Evolutionary conservation across 129 eudicot genomes (phyloP).

Genomic region (Erigeron canadensis): DNA sequence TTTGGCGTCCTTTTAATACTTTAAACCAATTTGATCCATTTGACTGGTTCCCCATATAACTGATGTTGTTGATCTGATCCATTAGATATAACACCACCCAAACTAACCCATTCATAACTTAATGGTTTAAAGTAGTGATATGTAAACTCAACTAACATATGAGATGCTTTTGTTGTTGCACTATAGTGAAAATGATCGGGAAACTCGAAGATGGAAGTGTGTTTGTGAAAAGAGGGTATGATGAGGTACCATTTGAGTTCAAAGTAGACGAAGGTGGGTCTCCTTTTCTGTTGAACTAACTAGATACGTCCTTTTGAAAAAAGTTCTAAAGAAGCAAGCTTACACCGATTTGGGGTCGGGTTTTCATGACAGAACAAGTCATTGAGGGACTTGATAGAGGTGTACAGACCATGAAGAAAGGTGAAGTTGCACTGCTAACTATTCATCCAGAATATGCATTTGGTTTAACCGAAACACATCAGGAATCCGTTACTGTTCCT

Average conservation of each 20-base stretch:
- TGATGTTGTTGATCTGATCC: not conserved
- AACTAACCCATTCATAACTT: not conserved
- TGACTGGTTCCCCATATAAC: not conserved
- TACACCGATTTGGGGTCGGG: not conserved
- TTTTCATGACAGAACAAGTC: constrained; percentile 49
- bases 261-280: constrained; percentile 55
- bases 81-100: not conserved
- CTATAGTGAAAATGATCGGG: constrained; percentile 50
- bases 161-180: constrained; percentile 5
- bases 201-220: constrained; percentile 64
- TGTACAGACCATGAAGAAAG: constrained; percentile 67
- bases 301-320: not conserved
- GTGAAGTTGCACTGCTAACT: constrained; percentile 57
- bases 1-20: not conserved
- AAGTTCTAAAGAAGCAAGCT: not conserved
- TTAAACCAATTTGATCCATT: not conserved
- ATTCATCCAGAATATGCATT: constrained; percentile 44
- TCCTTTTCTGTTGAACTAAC: not conserved
- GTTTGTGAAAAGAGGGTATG: constrained; percentile 46
- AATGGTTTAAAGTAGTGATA: not conserved
- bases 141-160: not conserved
- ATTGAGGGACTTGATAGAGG: constrained; percentile 66
- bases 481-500: constrained; percentile 23
- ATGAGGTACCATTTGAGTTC: constrained; percentile 64
- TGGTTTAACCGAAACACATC: constrained; percentile 25